Conservation (phyloP, 768 basidiomycete genomes). For the Boletus rubroflammeus region DNA sequence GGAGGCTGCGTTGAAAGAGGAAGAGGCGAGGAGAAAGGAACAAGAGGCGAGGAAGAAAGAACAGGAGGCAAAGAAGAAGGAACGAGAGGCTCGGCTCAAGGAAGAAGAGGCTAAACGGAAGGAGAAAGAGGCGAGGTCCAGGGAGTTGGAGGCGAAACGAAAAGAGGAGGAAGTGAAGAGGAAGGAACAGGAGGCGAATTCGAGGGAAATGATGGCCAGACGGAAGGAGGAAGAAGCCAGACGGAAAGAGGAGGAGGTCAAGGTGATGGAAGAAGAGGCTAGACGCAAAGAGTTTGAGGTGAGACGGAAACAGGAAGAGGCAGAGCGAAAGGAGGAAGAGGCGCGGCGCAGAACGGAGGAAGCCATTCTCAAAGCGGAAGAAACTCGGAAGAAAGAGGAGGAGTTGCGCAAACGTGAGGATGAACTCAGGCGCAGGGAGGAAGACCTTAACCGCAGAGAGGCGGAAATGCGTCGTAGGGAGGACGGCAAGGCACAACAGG, state of each 20-base stretch:
- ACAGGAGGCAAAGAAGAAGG: conserved; percentile 18
- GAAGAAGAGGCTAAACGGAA: conserved; percentile 30
- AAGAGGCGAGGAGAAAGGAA: conserved; percentile 21
- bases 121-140: conserved; percentile 24
- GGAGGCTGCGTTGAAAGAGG: conserved; percentile 26
- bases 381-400: conserved; percentile 25
- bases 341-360: conserved; percentile 28
- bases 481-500: conserved; percentile 26
- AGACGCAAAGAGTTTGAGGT: conserved; percentile 30
- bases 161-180: conserved; percentile 20
- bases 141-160: conserved; percentile 19
- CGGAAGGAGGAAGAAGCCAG: conserved; percentile 29
- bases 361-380: conserved; percentile 20
- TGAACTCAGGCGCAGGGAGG: conserved; percentile 30
- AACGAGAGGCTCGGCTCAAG: conserved; percentile 15
- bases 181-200: conserved; percentile 29
- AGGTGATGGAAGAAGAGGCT: conserved; percentile 22
- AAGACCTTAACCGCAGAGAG: conserved; percentile 30
- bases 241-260: conserved; percentile 28
- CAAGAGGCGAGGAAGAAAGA: conserved; percentile 30
- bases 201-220: conserved; percentile 26
- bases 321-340: conserved; percentile 30
- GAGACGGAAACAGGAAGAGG: conserved; percentile 29
- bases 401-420: conserved; percentile 27
- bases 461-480: conserved; percentile 31